phyloP scores from a whole-genome alignment of 805 yeast genomes.

The Wickerhamomyces silvicola region DNA sequence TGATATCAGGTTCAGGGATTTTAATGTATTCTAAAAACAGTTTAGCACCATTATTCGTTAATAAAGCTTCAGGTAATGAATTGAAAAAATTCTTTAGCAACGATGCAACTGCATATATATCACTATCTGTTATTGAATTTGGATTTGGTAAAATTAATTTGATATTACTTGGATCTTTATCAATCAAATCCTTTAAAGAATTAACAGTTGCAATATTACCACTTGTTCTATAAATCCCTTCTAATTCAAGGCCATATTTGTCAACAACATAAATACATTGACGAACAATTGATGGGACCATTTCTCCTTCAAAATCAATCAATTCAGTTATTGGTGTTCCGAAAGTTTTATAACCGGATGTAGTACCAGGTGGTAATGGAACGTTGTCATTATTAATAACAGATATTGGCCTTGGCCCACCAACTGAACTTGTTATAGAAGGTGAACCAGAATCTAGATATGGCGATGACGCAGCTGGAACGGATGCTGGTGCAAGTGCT shows the following conservation, averaged over 20 bases:
- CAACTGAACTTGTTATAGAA: slow-evolving; percentile 1
- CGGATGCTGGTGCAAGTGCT: slow-evolving; percentile 4
- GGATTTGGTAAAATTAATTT: slow-evolving; percentile 49
- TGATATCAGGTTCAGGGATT: slow-evolving; percentile 52
- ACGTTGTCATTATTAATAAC: slow-evolving; percentile 22
- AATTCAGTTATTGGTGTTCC: slow-evolving; percentile 78
- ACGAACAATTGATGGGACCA: slow-evolving; percentile 86
- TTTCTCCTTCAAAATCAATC: slow-evolving; percentile 77
- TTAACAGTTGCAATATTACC: slow-evolving; percentile 74
- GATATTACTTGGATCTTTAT: slow-evolving; percentile 64
- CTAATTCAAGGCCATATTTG: slow-evolving; percentile 73
- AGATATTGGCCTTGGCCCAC: slow-evolving; percentile 26
- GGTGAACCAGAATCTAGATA: slow-evolving; percentile 2
- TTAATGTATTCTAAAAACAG: slow-evolving; percentile 66
- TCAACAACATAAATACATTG: slow-evolving; percentile 87
- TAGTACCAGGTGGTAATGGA: slow-evolving; percentile 22
- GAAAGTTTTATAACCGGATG: slow-evolving; percentile 47
- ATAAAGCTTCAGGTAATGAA: slow-evolving; percentile 79
- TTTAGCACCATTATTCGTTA: slow-evolving; percentile 56
- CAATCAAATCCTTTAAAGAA: slow-evolving; percentile 65
- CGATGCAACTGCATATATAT: slow-evolving; percentile 83
- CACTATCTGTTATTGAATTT: slow-evolving; percentile 60
- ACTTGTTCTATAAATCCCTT: slow-evolving; percentile 84
- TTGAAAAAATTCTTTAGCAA: slow-evolving; percentile 78
- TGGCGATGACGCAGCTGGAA: slow-evolving; percentile 10